phyloP scores from a whole-genome alignment of 495 filamentous ascomycete genomes.

The Tetracladium marchalianum region DNA sequence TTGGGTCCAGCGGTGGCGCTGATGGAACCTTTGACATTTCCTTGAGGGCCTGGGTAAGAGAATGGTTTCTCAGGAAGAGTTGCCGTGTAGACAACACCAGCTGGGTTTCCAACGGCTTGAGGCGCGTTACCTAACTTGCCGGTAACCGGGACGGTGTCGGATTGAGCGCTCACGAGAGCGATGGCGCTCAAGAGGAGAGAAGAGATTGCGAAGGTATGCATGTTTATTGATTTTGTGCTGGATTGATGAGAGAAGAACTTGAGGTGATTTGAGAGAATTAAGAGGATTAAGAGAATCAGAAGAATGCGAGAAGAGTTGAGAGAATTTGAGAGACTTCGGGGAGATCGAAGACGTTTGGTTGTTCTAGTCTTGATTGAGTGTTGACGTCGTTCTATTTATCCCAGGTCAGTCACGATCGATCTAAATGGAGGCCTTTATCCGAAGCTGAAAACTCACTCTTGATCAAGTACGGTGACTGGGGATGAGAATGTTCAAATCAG shows the following conservation, averaged over 20 bases:
- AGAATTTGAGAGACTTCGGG: no score
- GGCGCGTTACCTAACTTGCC: conserved; percentile 42
- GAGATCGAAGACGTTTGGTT: no score
- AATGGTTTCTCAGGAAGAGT: conserved; percentile 43
- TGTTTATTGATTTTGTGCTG: conserved; percentile 17
- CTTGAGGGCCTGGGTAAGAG: conserved; percentile 36
- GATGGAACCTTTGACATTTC: conserved; percentile 52
- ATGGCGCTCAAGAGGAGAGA: conserved; percentile 29
- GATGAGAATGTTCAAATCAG: no score
- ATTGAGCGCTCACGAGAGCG: conserved; percentile 31
- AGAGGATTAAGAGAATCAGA: not conserved
- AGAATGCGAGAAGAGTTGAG: no score
- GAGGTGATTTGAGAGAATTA: conserved; percentile 1
- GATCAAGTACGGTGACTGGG: no score
- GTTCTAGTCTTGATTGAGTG: no score
- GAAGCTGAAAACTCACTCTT: no score
- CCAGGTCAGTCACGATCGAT: no score
- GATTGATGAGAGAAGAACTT: not conserved
- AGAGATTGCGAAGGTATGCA: conserved; percentile 30
- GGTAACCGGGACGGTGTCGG: conserved; percentile 24
- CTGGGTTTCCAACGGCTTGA: conserved; percentile 51
- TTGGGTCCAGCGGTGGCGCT: conserved; percentile 39
- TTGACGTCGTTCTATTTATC: no score
- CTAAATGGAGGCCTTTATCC: no score
- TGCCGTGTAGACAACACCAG: conserved; percentile 47